Conservation (phyloP, 495 filamentous ascomycete genomes). For the Penicillium macrosclerotiorum region DNA sequence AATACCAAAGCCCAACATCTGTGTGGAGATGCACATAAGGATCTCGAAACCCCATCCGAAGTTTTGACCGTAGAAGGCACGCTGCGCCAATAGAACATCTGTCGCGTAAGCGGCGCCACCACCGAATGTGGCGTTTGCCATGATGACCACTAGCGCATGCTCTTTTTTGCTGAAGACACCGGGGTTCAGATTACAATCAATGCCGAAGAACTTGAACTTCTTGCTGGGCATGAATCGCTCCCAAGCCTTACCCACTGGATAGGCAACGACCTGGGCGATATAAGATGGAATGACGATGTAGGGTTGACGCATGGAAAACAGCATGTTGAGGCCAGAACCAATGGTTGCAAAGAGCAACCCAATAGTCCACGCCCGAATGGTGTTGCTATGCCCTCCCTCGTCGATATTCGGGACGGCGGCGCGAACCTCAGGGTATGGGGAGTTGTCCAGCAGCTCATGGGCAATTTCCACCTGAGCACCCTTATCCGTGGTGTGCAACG, state of each 20-base stretch:
- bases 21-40: conserved; percentile 65
- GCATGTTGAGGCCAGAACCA: conserved; percentile 65
- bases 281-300: conserved; percentile 66
- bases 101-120: conserved; percentile 63
- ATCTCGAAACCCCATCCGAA: conserved; percentile 69
- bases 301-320: conserved; percentile 67
- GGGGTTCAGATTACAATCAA: conserved; percentile 60
- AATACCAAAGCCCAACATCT: conserved; percentile 70
- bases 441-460: conserved; percentile 61
- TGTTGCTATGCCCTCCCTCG: conserved; percentile 64
- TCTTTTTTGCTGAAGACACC: conserved; percentile 77
- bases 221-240: conserved; percentile 50
- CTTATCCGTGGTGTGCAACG: conserved; percentile 52
- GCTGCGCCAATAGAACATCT: conserved; percentile 63
- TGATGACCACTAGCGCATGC: conserved; percentile 71
- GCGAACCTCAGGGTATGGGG: conserved; percentile 64
- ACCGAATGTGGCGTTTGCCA: conserved; percentile 54
- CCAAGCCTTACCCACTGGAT: conserved; percentile 62
- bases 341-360: conserved; percentile 66
- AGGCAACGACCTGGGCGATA: conserved; percentile 69
- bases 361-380: conserved; percentile 69
- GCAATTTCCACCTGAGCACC: conserved; percentile 54
- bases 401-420: conserved; percentile 52
- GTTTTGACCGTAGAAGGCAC: conserved; percentile 63
- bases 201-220: conserved; percentile 53